Conservation (phyloP, 345 rosid genomes). For the Salix udensis region DNA sequence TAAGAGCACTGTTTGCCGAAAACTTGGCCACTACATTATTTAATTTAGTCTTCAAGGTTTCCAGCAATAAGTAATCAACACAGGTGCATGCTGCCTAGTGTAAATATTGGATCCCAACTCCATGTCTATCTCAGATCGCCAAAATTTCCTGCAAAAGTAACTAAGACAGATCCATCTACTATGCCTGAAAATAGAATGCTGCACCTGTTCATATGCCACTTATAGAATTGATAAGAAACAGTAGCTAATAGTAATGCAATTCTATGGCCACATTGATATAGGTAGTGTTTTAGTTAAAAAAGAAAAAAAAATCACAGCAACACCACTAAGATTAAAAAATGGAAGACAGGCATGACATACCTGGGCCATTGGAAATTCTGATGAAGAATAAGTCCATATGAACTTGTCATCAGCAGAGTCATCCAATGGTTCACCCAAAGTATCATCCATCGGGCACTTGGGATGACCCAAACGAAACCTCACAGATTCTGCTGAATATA, state of each 20-base stretch:
- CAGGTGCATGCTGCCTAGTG: not conserved
- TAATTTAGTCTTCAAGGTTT: not conserved
- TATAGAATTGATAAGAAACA: not conserved
- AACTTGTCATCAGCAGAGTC: slow-evolving; percentile 37
- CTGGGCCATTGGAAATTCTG: slow-evolving; percentile 89
- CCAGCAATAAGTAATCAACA: not conserved
- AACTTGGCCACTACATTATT: not conserved
- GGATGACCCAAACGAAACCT: slow-evolving; percentile 70
- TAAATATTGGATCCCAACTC: not conserved
- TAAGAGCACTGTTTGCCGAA: not conserved
- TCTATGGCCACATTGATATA: not conserved
- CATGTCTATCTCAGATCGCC: not conserved
- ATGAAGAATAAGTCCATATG: slow-evolving; percentile 79
- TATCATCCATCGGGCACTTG: slow-evolving; percentile 24
- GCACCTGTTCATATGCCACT: not conserved
- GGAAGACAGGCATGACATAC: slow-evolving; percentile 30
- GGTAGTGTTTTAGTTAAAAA: not conserved
- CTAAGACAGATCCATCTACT: not conserved
- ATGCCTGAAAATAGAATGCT: not conserved
- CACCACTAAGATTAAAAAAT: not conserved
- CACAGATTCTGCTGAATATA: slow-evolving; percentile 74
- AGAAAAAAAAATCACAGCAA: not conserved
- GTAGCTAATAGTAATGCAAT: not conserved
- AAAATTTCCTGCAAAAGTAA: not conserved
- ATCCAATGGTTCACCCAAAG: slow-evolving; percentile 27